phyloP scores from a whole-genome alignment of 305 asterid species.

The Rubia peregrina region DNA sequence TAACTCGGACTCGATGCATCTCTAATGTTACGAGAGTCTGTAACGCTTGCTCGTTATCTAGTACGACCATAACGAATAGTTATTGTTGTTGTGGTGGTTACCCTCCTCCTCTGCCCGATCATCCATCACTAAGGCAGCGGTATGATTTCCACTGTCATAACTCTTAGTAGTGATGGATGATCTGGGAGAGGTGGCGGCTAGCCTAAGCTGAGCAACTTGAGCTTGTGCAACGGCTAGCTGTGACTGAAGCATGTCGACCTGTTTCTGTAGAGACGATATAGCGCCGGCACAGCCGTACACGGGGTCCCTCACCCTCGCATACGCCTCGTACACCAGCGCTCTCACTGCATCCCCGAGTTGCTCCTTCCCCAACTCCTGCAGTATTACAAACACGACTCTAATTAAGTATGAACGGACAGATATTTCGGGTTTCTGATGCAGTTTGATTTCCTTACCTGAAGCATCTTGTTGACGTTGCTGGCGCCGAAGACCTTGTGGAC shows the following conservation, averaged over 20 bases:
- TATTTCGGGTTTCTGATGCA: too few species aligned
- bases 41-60: constrained; percentile 6
- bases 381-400: too few species aligned
- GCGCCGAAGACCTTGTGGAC: constrained; percentile 29
- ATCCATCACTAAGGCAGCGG: not conserved
- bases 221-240: constrained; percentile 22
- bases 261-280: constrained; percentile 22
- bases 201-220: constrained; percentile 20
- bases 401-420: too few species aligned
- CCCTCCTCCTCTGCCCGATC: not conserved
- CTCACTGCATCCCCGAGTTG: constrained; percentile 27
- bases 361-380: constrained; percentile 19
- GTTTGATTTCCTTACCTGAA: constrained; percentile 10
- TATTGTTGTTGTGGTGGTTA: not conserved
- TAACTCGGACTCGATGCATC: too few species aligned
- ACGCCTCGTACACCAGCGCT: constrained; percentile 24
- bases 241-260: constrained; percentile 19
- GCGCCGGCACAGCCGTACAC: constrained; percentile 29
- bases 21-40: too few species aligned
- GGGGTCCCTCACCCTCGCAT: constrained; percentile 23
- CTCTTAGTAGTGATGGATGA: constrained; percentile 1
- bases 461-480: constrained; percentile 26
- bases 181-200: not conserved
- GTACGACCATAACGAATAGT: constrained; percentile 22
- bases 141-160: not conserved